Percentiles rank a stretch among this genome's conserved stretches.
Conservation (phyloP, 2,329 filamentous ascomycete species). For the Alternaria sp. region DNA sequence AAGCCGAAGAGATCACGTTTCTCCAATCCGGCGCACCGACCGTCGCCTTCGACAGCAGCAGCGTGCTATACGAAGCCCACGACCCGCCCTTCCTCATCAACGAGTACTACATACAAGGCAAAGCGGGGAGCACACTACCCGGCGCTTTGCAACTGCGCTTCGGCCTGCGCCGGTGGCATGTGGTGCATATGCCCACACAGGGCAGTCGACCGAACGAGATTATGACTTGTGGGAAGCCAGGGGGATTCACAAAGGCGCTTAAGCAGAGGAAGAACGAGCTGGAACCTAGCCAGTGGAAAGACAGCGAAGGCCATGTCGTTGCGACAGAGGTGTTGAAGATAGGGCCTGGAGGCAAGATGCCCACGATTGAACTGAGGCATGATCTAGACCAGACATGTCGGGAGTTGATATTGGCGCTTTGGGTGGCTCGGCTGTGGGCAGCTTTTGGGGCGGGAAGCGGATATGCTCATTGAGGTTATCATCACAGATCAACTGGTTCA, state of each 20-base stretch:
- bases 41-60: conserved; percentile 25
- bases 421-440: conserved; percentile 34
- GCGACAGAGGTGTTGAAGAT: conserved; percentile 29
- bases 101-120: conserved; percentile 30
- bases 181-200: conserved; percentile 20
- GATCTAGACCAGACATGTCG: conserved; percentile 31
- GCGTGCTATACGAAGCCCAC: conserved; percentile 32
- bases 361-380: conserved; percentile 27
- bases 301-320: conserved; percentile 23
- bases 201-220: conserved; percentile 20
- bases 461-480: not conserved
- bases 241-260: conserved; percentile 12
- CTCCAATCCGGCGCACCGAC: conserved; percentile 19
- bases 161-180: conserved; percentile 24
- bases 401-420: conserved; percentile 31
- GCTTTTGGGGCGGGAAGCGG: conserved; percentile 24
- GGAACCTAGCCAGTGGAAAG: conserved; percentile 29
- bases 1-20: conserved; percentile 24
- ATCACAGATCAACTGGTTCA: not conserved
- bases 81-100: conserved; percentile 30
- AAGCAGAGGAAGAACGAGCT: conserved; percentile 23
- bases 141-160: conserved; percentile 28
- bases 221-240: conserved; percentile 30
- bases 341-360: conserved; percentile 21
- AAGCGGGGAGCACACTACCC: conserved; percentile 16